These are phyloP conservation scores for Scleromitrula shiraiana DNA, from an alignment of 2,329 filamentous ascomycete species.

Conservation along the genomic window DNA sequence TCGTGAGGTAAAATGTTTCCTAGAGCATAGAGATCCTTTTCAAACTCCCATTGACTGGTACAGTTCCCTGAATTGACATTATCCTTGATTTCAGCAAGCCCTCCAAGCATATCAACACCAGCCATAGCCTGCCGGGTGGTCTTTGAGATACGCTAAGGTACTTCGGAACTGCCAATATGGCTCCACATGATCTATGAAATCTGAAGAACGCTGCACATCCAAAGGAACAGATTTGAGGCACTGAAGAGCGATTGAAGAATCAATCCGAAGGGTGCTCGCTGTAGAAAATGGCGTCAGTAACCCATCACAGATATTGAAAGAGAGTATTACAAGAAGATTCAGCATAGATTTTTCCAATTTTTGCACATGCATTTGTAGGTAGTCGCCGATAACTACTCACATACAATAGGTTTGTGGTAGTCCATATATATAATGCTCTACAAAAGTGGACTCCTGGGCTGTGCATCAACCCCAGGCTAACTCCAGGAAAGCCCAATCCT, in stretches of 20 bases:
- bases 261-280: too few relatives aligned
- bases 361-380: neutral
- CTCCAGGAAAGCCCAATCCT: too few relatives aligned
- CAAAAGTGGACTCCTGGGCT: too few relatives aligned
- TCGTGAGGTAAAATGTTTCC: conserved; percentile 43
- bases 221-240: conserved; percentile 16
- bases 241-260: conserved; percentile 10
- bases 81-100: conserved; percentile 13
- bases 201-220: conserved; percentile 10
- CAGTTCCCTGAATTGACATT: conserved; percentile 13
- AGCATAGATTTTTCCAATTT: neutral
- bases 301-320: too few relatives aligned
- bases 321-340: too few relatives aligned
- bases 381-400: neutral
- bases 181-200: conserved; percentile 13
- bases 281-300: too few relatives aligned
- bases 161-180: conserved; percentile 14
- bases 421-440: too few relatives aligned
- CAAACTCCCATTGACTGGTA: conserved; percentile 18
- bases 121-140: conserved; percentile 21
- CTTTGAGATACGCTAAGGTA: conserved; percentile 15
- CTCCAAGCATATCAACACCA: conserved; percentile 16
- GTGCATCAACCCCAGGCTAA: too few relatives aligned
- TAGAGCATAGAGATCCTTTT: conserved; percentile 13
- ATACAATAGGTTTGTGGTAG: too few relatives aligned